Evolutionary conservation across 1,139 yeast genomes (phyloP), one percentile per base, ranked within the genome.

Genomic region (Zygoascus sp.): DNA sequence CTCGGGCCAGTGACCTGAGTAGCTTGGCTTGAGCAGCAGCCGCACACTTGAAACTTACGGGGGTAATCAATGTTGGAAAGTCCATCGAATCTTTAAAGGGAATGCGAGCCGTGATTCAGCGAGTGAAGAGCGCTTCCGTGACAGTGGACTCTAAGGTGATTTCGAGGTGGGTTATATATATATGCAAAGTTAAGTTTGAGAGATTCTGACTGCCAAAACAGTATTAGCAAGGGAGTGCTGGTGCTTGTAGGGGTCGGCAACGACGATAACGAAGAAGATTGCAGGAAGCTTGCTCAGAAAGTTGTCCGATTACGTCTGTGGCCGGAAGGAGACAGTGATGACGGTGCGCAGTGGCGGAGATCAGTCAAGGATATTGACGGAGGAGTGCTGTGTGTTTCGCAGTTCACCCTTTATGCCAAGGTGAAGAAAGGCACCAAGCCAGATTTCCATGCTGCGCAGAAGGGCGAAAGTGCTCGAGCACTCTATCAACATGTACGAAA

Each of bases 361-460:
- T 73, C 73, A 42, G 71, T 70, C 1, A 59, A 59, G 19, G 86
- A 81, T 25, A 68, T 76, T 34, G 59, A 69, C 7, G 87, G 87
- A 6, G 80, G 79, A 57, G 76, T 80, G 45, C 17, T 44, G 9
- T 44, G 47, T 32, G 95, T 90, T 1, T 87, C 96, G 3, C 98
- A 90, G 61, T 90, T 90, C 67, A 90, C 98, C 0, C 72, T 90
- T 34, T 80, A 83, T 61, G 97, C 89, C 0, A 83, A 79, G 27
- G 77, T 92, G 19, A 83, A 80, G 58, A 90, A 90, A 64, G 97
- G 97, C 3, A 77, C 95, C 5, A 90, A 89, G 61, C 97, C 97
- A 0, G 97, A 90, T 60, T 89, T 90, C 64, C 97, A 90, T 61
- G 72, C 72, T 50, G 97, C 97, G 0, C 95, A 89, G 47, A 85